Base-by-base conservation (phyloP, 1,139 yeast genomes). In the Candida tetrigidarum region DNA sequence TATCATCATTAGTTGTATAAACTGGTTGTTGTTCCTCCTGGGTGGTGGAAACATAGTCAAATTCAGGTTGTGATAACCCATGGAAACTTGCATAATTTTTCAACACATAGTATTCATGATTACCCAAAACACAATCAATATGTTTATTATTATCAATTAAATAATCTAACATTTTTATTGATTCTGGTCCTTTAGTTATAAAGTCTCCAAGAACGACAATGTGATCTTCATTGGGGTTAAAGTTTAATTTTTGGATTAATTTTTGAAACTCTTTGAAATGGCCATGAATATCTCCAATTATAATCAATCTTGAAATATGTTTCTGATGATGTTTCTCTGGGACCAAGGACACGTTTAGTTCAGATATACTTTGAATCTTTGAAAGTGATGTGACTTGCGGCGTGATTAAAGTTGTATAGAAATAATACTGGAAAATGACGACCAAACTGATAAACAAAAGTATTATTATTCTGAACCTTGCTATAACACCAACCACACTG, bases 151-250 rank as follows among this genome's bases (percentile, higher is more conserved):
- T 65, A n/a, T 76, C 67, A 38, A 83, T 76, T 35, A 89, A 83
- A 55, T 67, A 84, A 47, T 90, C 86, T 22, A 90, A 62, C 4
- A 90, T 89, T 43, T 78, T 80, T 11, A 79, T 51, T 0, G 96
- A 86, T 50, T 86, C 82, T 1, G 88, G 86, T 0, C 98, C 98
- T 61, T 91, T 92, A 46, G 92, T 76, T 25, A 88, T 74, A 61
- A 91, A 88, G 59, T 92, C 98, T 2, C 98, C 98, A 23, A 91
- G 64, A 30, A 91, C 69, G 3, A 89, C 63, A n/a, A 89, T 67
- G 44, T 81, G 80, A 57, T 88, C 96, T 4, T 57, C 56, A 12
- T 66, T 56, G 1, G 59, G 51, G 52, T 78, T 64, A 58, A 71
- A 86, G 5, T 76, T 62, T 9, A 74, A 48, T 49, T 73, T 71